These are phyloP conservation scores for Calonectria pauciramosa DNA, from an alignment of 2,329 filamentous ascomycete genomes.

Conservation along the genomic window DNA sequence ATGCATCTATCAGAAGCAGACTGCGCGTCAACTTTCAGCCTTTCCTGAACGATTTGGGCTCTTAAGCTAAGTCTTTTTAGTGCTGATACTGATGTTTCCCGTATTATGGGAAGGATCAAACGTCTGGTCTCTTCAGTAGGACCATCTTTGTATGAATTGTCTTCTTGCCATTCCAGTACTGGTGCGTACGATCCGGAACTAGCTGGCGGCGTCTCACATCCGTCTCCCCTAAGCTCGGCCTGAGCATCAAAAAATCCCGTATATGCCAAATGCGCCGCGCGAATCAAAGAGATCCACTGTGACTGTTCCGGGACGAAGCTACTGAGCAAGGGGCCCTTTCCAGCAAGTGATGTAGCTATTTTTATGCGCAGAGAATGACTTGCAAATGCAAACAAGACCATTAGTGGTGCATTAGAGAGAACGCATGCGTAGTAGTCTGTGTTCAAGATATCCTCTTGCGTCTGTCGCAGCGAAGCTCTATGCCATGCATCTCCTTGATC, in stretches of 20 bases:
- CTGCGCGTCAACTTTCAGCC: not conserved
- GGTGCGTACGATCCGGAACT: not conserved
- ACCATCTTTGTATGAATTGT: constrained; percentile 19
- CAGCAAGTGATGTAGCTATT: constrained; percentile 44
- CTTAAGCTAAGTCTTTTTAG: constrained; percentile 13
- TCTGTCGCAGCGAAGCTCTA: constrained; percentile 52
- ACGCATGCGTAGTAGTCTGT: constrained; percentile 46
- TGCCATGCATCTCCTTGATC: constrained; percentile 54
- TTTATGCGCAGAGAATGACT: constrained; percentile 54
- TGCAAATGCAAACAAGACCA: constrained; percentile 57
- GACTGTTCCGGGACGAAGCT: constrained; percentile 12
- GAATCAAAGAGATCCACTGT: constrained; percentile 40
- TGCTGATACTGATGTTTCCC: constrained; percentile 18
- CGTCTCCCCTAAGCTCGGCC: not conserved
- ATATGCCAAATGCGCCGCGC: constrained; percentile 37
- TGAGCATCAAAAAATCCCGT: constrained; percentile 22
- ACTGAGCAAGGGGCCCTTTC: accelerated
- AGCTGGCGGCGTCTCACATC: not conserved
- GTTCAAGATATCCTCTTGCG: constrained; percentile 49
- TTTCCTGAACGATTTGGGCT: constrained; percentile 17
- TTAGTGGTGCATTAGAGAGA: constrained; percentile 52
- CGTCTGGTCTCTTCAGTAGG: constrained; percentile 18
- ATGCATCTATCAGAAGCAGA: not conserved
- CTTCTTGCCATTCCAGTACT: not conserved
- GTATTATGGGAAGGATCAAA: constrained; percentile 34